Evolutionary conservation across 805 yeast species (phyloP).

Genomic region (Saccharomycopsis oosterbeekiorum): DNA sequence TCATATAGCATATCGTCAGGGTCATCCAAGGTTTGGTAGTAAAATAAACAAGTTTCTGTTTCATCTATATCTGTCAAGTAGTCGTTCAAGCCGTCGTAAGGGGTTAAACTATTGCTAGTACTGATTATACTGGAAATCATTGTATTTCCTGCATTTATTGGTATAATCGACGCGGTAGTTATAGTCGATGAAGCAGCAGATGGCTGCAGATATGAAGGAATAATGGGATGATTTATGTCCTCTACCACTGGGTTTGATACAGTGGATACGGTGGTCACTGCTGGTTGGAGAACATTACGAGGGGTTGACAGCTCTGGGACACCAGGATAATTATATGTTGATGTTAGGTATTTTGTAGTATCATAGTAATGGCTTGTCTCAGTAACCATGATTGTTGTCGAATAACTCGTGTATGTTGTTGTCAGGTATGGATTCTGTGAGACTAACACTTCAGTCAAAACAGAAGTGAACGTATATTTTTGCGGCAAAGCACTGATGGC

Average conservation of each 20-base stretch:
- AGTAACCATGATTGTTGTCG: constrained; percentile 15
- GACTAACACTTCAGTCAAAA: constrained; percentile 22
- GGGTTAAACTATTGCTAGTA: not conserved
- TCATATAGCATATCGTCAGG: not conserved
- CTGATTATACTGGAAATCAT: too few relatives aligned
- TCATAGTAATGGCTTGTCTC: constrained; percentile 15
- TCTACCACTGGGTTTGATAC: not conserved
- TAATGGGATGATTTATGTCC: not conserved
- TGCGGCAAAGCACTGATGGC: not conserved
- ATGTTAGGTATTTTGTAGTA: constrained; percentile 13
- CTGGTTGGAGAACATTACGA: not conserved
- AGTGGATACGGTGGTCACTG: not conserved
- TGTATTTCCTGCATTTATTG: too few relatives aligned
- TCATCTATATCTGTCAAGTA: not conserved
- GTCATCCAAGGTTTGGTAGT: not conserved
- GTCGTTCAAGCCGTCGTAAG: not conserved
- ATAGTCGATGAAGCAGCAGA: too few relatives aligned
- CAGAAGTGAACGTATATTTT: not conserved
- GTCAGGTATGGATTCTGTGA: constrained; percentile 16
- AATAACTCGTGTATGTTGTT: constrained; percentile 16
- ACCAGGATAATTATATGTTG: not conserved
- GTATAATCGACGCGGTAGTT: too few relatives aligned
- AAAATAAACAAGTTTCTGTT: not conserved
- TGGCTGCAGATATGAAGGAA: too few relatives aligned
- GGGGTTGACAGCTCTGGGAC: not conserved